Evolutionary conservation across 805 yeast species (phyloP), one percentile per base, ranked within the genome.

Genomic region (Yarrowia alimentaria): DNA sequence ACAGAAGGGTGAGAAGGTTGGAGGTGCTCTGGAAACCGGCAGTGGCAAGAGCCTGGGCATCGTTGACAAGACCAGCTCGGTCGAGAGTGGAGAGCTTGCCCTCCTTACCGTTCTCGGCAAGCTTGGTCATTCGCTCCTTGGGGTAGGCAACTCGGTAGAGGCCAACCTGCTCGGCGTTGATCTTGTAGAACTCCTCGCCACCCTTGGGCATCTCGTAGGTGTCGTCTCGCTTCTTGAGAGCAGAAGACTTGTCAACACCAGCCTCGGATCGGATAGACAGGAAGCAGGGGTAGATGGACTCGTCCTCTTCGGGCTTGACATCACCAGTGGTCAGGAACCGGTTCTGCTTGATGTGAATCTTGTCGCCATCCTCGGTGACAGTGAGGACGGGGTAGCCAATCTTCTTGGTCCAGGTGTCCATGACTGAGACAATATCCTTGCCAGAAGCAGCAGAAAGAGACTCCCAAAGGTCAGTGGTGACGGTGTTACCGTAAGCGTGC

Each of bases 371-470:
- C 51, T 70, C 67, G 6, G 61, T 63, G 12, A 81, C 89, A 31
- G 72, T 67, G 21, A 86, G 58, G 21, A 83, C 70, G 4, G 95
- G 95, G 68, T 70, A 85, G 5, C 95, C 95, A 43, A 82, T 76
- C 55, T 79, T 74, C 49, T 75, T 72, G 57, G 84, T 83, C 95
- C 95, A 86, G 16, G 77, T 69, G 53, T 76, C 75, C 81, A 86
- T 81, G 61, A 80, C 73, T 19, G 62, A 52, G 54, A 71, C 70
- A 29, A 86, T 77, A 48, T 85, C 80, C 60, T 74, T 68, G 18
- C 84, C 84, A 3, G 85, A 73, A 11, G 73, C 84, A 51, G 76
- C 82, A 48, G 80, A 67, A 22, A 86, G 69, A 3, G 85, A 77
- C 35, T 67, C 67, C 89, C 93, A 86, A 54, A 86, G 73, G 58